Conservation (phyloP, 192 early-diverging fungal genomes). For the Thamnidium elegans region DNA sequence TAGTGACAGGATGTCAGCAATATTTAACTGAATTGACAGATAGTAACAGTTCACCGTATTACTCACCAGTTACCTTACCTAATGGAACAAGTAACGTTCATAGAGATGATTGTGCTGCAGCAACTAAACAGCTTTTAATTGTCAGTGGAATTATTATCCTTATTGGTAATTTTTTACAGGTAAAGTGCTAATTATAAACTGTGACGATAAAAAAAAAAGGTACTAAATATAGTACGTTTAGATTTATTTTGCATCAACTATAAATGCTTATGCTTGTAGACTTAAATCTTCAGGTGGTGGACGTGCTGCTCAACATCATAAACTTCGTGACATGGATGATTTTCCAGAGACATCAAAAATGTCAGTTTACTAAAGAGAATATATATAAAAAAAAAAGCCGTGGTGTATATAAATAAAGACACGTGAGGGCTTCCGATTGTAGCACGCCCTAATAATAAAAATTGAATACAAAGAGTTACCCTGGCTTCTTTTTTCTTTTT, state of each 20-base stretch:
- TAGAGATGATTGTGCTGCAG: constrained; percentile 1
- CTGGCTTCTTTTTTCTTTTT: constrained; percentile 5
- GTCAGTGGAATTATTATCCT: background rate
- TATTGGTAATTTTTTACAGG: constrained; percentile 3
- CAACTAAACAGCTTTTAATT: constrained; percentile 11
- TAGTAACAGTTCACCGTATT: background rate
- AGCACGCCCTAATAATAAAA: no score
- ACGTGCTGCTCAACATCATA: constrained; percentile 1
- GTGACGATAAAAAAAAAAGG: no score
- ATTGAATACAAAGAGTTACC: no score
- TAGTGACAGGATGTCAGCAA: constrained; percentile 1
- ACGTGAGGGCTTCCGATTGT: no score
- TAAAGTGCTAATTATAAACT: background rate
- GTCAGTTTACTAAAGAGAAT: constrained; percentile 7
- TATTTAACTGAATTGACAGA: background rate
- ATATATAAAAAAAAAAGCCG: background rate
- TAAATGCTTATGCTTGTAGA: constrained; percentile 12
- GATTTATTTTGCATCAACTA: constrained; percentile 6
- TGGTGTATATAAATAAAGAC: no score
- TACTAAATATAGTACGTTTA: background rate
- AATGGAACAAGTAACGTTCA: background rate
- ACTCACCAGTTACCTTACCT: constrained; percentile 6
- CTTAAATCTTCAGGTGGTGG: background rate
- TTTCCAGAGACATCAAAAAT: constrained; percentile 10
- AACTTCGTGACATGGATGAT: constrained; percentile 17